Conservation (phyloP, 106 monocot species). For the Platanthera guangdongensis region DNA sequence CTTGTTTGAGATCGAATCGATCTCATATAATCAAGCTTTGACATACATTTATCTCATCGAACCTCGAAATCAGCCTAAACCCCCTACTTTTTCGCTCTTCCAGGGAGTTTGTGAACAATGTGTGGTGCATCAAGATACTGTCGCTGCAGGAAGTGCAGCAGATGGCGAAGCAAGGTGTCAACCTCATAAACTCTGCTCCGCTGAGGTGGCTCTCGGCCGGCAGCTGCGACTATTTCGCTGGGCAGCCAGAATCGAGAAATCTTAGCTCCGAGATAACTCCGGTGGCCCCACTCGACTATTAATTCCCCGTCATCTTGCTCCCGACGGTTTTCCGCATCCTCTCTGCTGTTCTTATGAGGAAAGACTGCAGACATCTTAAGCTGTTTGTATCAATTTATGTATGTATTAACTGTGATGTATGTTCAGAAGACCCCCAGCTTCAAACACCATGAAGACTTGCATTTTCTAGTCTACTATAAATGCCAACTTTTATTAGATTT, state of each 20-base stretch:
- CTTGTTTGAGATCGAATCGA: slow-evolving; percentile 15
- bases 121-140: slow-evolving; percentile 88
- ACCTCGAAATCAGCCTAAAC: too few species aligned
- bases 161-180: slow-evolving; percentile 55
- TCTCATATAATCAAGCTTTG: slow-evolving; percentile 10
- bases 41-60: neutral
- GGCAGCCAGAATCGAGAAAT: slow-evolving; percentile 15
- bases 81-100: neutral
- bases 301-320: neutral
- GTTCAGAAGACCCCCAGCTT: neutral
- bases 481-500: neutral
- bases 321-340: neutral
- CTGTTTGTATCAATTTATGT: neutral
- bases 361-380: neutral
- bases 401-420: neutral
- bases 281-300: slow-evolving; percentile 38
- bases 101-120: slow-evolving; percentile 93
- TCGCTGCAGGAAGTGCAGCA: slow-evolving; percentile 83
- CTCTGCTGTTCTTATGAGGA: neutral
- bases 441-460: neutral
- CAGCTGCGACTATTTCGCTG: slow-evolving; percentile 7
- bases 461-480: neutral
- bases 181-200: slow-evolving; percentile 35
- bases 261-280: slow-evolving; percentile 35
- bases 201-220: slow-evolving; percentile 29